phyloP scores from a whole-genome alignment of 345 rosid species.

The Citrus medica region DNA sequence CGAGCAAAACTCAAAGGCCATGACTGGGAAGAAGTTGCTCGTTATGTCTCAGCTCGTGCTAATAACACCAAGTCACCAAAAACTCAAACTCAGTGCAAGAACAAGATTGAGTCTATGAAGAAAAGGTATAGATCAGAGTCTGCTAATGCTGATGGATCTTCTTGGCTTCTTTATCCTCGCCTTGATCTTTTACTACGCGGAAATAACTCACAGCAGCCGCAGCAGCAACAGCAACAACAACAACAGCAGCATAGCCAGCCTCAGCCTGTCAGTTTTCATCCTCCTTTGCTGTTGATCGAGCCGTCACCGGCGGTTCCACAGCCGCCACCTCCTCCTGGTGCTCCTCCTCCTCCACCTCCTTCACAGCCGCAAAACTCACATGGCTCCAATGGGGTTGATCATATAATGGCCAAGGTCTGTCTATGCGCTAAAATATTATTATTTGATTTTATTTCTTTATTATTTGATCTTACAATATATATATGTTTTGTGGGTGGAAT shows the following conservation, averaged over 20 bases:
- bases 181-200: conserved; percentile 87
- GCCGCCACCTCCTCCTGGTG: conserved; percentile 13
- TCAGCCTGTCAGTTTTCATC: conserved; percentile 11
- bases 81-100: conserved; percentile 98
- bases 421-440: not conserved
- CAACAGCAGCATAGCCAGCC: not conserved
- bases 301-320: conserved; percentile 22
- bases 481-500: too few species aligned
- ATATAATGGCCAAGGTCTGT: conserved; percentile 52
- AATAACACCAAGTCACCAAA: conserved; percentile 63
- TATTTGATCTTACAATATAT: too few species aligned
- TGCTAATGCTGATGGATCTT: conserved; percentile 63
- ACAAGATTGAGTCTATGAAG: conserved; percentile 99
- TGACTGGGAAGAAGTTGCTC: conserved; percentile 96
- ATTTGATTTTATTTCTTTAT: too few species aligned
- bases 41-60: conserved; percentile 66
- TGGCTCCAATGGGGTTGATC: conserved; percentile 69
- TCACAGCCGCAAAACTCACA: conserved; percentile 47
- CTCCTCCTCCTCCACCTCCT: conserved; percentile 29
- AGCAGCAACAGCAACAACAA: not conserved
- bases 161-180: conserved; percentile 87
- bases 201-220: conserved; percentile 23
- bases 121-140: conserved; percentile 91
- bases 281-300: conserved; percentile 47
- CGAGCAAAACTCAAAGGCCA: conserved; percentile 95